Evolutionary conservation across 2,329 filamentous ascomycete genomes (phyloP).

Genomic region (Fusarium sp.): DNA sequence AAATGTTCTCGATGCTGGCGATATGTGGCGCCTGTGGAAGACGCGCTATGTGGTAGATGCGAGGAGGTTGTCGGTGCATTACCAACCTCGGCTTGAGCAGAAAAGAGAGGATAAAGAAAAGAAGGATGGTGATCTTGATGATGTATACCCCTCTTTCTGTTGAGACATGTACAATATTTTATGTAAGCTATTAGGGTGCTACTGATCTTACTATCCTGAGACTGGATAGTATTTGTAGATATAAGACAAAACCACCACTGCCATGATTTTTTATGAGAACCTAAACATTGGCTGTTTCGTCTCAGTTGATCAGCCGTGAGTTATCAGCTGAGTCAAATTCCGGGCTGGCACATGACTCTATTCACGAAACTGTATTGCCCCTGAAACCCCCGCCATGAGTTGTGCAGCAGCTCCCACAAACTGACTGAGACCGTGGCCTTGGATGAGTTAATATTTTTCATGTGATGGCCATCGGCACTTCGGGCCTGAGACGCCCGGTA

Average conservation of each 20-base stretch:
- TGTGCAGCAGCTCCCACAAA: slow-evolving; percentile 26
- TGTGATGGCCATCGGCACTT: slow-evolving; percentile 36
- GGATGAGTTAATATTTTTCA: slow-evolving; percentile 27
- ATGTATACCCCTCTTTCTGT: slow-evolving; percentile 34
- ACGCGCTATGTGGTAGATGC: slow-evolving; percentile 80
- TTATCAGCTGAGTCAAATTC: slow-evolving; percentile 31
- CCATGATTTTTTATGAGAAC: slow-evolving; percentile 1
- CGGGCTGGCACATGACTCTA: slow-evolving; percentile 30
- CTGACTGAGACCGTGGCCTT: slow-evolving; percentile 22
- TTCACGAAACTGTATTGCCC: slow-evolving; percentile 21
- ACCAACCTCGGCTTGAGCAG: slow-evolving; percentile 22
- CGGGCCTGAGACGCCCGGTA: slow-evolving; percentile 32
- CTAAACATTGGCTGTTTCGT: not conserved
- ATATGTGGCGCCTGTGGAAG: slow-evolving; percentile 77
- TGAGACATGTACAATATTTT: slow-evolving; percentile 34
- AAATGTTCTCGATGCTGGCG: slow-evolving; percentile 95
- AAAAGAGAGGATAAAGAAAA: slow-evolving; percentile 18
- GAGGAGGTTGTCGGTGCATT: slow-evolving; percentile 68
- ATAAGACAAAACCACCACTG: slow-evolving; percentile 24
- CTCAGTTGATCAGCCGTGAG: slow-evolving; percentile 6
- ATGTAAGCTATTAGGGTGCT: slow-evolving; percentile 32
- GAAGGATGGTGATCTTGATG: slow-evolving; percentile 8
- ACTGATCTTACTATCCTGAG: slow-evolving; percentile 7
- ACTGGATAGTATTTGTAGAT: slow-evolving; percentile 16
- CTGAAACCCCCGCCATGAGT: slow-evolving; percentile 37